A percentile compares a stretch with the other conserved stretches of the same genome.
These are phyloP conservation scores for Pezicula neosporulosa DNA, from an alignment of 2,329 filamentous ascomycete genomes.

Conservation along the genomic window DNA sequence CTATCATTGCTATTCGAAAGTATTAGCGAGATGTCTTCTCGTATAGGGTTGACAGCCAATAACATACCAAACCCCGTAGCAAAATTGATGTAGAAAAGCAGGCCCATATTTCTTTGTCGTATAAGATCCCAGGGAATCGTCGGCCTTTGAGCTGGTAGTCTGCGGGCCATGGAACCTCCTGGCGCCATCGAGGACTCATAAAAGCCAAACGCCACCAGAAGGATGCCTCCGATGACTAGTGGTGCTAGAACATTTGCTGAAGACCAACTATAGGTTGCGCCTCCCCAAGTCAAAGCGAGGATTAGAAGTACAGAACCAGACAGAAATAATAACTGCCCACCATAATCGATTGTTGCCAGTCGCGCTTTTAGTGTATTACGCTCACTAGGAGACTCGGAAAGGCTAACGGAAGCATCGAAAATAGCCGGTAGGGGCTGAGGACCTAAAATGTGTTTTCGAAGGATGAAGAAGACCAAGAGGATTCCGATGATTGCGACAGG, in stretches of 20 bases:
- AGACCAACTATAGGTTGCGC: constrained; percentile 35
- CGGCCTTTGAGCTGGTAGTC: constrained; percentile 49
- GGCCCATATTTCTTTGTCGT: constrained; percentile 49
- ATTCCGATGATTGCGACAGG: constrained; percentile 49
- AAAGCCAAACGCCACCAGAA: constrained; percentile 34
- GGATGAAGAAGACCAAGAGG: constrained; percentile 48
- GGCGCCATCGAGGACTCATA: constrained; percentile 41
- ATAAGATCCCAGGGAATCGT: constrained; percentile 64
- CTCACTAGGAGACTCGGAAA: constrained; percentile 9
- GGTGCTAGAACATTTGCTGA: constrained; percentile 32
- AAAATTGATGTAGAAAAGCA: constrained; percentile 57
- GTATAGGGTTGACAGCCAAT: constrained; percentile 1
- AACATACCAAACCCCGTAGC: constrained; percentile 50
- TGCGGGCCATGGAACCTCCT: constrained; percentile 38
- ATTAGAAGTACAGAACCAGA: constrained; percentile 30
- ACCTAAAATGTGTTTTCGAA: constrained; percentile 54
- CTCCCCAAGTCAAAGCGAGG: constrained; percentile 39
- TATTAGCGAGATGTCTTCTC: neutral
- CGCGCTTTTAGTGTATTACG: constrained; percentile 26
- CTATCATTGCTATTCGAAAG: constrained; percentile 9
- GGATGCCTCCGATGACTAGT: constrained; percentile 30
- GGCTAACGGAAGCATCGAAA: constrained; percentile 36
- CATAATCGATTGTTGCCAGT: constrained; percentile 49
- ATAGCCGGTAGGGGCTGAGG: constrained; percentile 45
- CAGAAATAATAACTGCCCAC: constrained; percentile 50